Evolutionary conservation across 169 alveolate genomes (phyloP).

Genomic region (Cryptosporidium sp.): DNA sequence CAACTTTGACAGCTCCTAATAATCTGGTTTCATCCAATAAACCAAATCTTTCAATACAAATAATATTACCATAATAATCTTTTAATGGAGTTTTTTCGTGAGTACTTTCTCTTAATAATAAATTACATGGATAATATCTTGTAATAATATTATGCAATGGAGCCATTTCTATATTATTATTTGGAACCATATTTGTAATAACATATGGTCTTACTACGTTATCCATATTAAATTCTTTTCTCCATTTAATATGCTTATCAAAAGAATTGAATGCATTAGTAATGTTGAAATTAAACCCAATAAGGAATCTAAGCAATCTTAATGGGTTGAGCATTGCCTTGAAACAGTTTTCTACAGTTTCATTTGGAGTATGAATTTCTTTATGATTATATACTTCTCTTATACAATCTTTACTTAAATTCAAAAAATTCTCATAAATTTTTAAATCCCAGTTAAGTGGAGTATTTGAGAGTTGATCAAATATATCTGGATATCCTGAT

Average conservation of each 20-base stretch:
- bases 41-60: slow-evolving; percentile 74
- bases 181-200: slow-evolving; percentile 73
- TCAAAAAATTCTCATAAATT: slow-evolving; percentile 40
- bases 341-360: slow-evolving; percentile 56
- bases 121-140: slow-evolving; percentile 66
- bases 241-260: slow-evolving; percentile 63
- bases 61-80: slow-evolving; percentile 54
- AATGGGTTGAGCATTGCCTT: slow-evolving; percentile 52
- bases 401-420: slow-evolving; percentile 26
- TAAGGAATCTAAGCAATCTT: slow-evolving; percentile 49
- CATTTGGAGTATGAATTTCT: neutral
- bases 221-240: slow-evolving; percentile 68
- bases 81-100: slow-evolving; percentile 53
- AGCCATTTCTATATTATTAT: slow-evolving; percentile 74
- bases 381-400: slow-evolving; percentile 9
- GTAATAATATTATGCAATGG: slow-evolving; percentile 58
- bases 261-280: slow-evolving; percentile 40
- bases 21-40: slow-evolving; percentile 69
- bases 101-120: slow-evolving; percentile 49
- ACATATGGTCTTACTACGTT: slow-evolving; percentile 68
- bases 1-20: slow-evolving; percentile 74
- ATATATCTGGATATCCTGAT: slow-evolving; percentile 15
- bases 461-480: slow-evolving; percentile 16
- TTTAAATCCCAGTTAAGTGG: slow-evolving; percentile 42
- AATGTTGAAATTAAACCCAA: slow-evolving; percentile 47